phyloP scores from a whole-genome alignment of 2,329 filamentous ascomycete species.

The Chaetomium globosum region DNA sequence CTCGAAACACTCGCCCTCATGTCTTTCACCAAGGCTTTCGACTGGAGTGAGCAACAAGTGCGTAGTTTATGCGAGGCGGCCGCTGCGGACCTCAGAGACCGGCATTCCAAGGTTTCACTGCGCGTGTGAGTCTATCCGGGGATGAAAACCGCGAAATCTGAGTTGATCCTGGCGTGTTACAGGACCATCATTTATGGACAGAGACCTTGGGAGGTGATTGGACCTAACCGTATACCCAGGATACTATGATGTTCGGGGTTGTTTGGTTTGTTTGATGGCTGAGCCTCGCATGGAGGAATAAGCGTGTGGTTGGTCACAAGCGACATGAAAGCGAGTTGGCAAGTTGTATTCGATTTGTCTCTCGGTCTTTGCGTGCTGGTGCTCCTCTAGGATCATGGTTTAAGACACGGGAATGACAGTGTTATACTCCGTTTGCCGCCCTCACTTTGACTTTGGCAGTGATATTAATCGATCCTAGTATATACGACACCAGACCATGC shows the following conservation, averaged over 20 bases:
- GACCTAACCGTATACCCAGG: too few species aligned
- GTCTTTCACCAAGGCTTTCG: constrained; percentile 21
- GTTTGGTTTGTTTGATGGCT: neutral
- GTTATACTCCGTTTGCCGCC: neutral
- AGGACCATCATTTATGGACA: constrained; percentile 8
- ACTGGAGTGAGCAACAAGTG: constrained; percentile 27
- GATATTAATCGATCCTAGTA: neutral
- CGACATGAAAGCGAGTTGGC: neutral
- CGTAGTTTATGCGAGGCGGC: constrained; percentile 5
- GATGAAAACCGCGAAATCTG: neutral
- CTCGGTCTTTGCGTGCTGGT: neutral
- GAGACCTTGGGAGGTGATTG: neutral
- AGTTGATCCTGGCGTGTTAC: neutral
- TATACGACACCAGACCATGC: neutral
- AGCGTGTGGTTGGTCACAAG: neutral
- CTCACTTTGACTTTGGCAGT: neutral
- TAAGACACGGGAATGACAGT: neutral
- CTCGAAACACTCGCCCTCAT: constrained; percentile 16
- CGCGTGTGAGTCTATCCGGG: constrained; percentile 16
- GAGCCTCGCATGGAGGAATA: neutral
- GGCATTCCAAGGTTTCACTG: constrained; percentile 14
- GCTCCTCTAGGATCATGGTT: neutral
- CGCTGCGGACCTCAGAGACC: constrained; percentile 27
- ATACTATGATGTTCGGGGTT: too few species aligned
- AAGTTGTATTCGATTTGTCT: neutral